Evolutionary conservation across 352 stramenopile species (phyloP).

Genomic region (Pythium volutum): DNA sequence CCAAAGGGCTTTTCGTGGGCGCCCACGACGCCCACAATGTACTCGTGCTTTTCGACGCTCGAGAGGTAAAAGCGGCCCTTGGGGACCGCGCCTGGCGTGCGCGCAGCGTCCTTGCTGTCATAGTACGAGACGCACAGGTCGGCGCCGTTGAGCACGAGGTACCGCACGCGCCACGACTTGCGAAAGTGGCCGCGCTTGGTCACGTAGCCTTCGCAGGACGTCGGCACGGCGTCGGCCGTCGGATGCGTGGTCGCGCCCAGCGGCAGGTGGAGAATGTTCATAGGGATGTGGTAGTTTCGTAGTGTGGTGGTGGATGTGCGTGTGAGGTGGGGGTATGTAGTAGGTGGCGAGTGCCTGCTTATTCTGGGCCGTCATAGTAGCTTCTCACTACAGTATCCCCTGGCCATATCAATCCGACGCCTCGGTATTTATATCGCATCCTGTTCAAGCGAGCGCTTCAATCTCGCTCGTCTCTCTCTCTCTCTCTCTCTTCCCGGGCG

Average conservation of each 20-base stretch:
- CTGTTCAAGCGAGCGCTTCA: not conserved
- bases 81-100: conserved; percentile 24
- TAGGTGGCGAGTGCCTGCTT: not conserved
- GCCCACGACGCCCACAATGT: conserved; percentile 64
- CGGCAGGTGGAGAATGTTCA: conserved; percentile 62
- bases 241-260: conserved; percentile 24
- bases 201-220: conserved; percentile 83
- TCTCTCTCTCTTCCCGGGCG: too few species aligned
- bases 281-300: conserved; percentile 4
- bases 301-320: not conserved
- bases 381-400: too few species aligned
- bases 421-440: not conserved
- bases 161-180: conserved; percentile 83
- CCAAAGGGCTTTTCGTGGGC: conserved; percentile 72
- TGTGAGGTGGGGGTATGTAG: not conserved
- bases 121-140: conserved; percentile 72
- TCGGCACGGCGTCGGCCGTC: conserved; percentile 28
- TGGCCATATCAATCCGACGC: too few species aligned
- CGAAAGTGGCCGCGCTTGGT: conserved; percentile 82
- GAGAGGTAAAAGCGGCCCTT: conserved; percentile 80
- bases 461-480: not conserved
- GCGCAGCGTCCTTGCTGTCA: conserved; percentile 61
- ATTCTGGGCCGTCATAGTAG: too few species aligned
- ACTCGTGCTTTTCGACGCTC: conserved; percentile 77
- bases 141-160: conserved; percentile 68